phyloP scores from a whole-genome alignment of 2,329 filamentous ascomycete species.

The Plenodomus lindquistii region DNA sequence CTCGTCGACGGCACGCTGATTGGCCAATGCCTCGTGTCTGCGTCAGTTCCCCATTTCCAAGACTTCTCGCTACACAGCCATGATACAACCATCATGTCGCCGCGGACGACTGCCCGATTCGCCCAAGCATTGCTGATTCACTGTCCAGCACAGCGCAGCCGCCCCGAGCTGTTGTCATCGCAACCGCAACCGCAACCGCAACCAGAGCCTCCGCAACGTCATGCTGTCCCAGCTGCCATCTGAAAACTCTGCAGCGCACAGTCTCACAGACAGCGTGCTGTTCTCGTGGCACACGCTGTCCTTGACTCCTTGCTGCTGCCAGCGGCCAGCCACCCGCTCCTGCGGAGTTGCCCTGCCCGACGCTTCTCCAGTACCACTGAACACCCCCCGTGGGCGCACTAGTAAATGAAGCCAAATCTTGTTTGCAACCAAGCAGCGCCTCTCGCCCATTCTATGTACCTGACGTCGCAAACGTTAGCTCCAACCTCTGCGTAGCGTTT shows the following conservation, averaged over 20 bases:
- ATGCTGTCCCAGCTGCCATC: not conserved
- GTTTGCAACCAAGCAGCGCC: slow-evolving; percentile 18
- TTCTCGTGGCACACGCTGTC: not conserved
- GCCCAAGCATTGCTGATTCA: not conserved
- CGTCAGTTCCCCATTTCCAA: slow-evolving; percentile 26
- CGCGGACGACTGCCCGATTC: slow-evolving; percentile 6
- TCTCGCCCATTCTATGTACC: slow-evolving; percentile 7
- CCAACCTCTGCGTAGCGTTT: slow-evolving; percentile 1
- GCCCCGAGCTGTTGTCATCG: slow-evolving; percentile 3
- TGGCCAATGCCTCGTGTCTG: slow-evolving; percentile 16
- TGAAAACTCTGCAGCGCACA: slow-evolving; percentile 2
- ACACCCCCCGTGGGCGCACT: not conserved
- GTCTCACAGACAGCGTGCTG: slow-evolving; percentile 4
- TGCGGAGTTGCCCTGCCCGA: too few species aligned
- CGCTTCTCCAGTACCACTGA: not conserved
- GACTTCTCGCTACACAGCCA: slow-evolving; percentile 2
- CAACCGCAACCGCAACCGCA: too few species aligned
- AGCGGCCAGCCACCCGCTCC: too few species aligned
- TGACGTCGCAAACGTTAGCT: slow-evolving; percentile 10
- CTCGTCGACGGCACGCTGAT: slow-evolving; percentile 4
- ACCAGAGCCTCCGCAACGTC: not conserved
- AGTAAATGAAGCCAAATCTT: slow-evolving; percentile 13
- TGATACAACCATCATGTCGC: too few species aligned
- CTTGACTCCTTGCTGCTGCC: not conserved
- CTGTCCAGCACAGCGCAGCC: not conserved